These are phyloP conservation scores for Poa pratensis DNA, from an alignment of 176 grass and related monocot genomes.

Conservation along the genomic window DNA sequence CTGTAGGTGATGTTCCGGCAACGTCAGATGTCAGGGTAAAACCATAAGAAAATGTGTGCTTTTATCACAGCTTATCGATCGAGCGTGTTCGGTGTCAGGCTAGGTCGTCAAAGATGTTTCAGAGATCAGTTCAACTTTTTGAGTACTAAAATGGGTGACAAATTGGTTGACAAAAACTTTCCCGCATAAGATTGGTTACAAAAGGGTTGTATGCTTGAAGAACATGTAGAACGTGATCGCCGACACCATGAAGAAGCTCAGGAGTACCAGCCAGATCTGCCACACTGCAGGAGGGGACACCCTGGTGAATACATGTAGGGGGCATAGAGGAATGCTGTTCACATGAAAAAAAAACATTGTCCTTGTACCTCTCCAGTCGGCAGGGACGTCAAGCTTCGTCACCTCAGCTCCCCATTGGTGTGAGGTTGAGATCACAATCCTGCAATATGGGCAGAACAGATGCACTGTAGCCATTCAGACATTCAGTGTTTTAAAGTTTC, in stretches of 20 bases:
- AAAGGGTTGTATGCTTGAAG: slow-evolving; percentile 60
- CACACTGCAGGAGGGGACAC: slow-evolving; percentile 54
- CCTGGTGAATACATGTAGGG: slow-evolving; percentile 3
- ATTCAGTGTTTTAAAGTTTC: not conserved
- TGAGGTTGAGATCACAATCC: slow-evolving; percentile 76
- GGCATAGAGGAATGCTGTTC: too few species aligned
- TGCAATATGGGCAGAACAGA: slow-evolving; percentile 33
- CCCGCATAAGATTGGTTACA: slow-evolving; percentile 31
- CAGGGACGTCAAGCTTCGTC: slow-evolving; percentile 48
- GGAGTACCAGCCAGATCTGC: slow-evolving; percentile 70
- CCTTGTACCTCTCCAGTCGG: too few species aligned
- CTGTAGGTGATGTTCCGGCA: too few species aligned
- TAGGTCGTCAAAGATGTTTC: not conserved
- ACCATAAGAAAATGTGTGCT: too few species aligned
- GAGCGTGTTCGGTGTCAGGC: too few species aligned
- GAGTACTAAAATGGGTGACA: too few species aligned
- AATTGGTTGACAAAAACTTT: too few species aligned
- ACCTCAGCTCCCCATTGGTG: slow-evolving; percentile 68
- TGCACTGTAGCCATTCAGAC: not conserved
- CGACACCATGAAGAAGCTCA: slow-evolving; percentile 59
- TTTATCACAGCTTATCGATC: too few species aligned
- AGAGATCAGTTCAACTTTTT: not conserved
- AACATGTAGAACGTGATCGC: slow-evolving; percentile 62
- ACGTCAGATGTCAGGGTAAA: too few species aligned
- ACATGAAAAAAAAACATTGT: too few species aligned